Base-by-base conservation (phyloP, 768 basidiomycete genomes). In the Chiua virens region DNA sequence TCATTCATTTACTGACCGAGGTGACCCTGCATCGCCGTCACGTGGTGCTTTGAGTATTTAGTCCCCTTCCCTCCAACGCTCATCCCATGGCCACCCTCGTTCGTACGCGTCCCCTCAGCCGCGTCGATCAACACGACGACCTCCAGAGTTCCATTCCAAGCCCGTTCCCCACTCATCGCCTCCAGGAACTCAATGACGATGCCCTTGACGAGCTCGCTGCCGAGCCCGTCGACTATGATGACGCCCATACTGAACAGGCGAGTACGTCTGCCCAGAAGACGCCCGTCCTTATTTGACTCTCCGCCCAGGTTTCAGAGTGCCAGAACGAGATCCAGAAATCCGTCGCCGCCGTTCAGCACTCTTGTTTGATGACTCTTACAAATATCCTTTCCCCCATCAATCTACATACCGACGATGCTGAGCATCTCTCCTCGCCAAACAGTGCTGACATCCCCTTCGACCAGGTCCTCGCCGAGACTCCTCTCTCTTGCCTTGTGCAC, bases 291-390 rank as follows among this genome's bases (percentile, higher is more conserved):
- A 5, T 7, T 32, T 60, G 27, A 52, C 8, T 21, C n/a, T 22
- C 39, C 23, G 23, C 18, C 5, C 43, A 58, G 50, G 50, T 49
- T 25, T 27, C 44, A n/a, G 49, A 49, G 45, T 32, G 56, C 35
- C 62, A 86, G 81, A 76, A 75, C 54, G 82, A 87, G 56, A 71
- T 89, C 32, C 72, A 85, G 58, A 81, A 86, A 9, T 90, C 88
- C n/a, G 84, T 92, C 56, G 73, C 77, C 14, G 77, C 79, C 49
- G 87, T 92, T 28, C 85, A 89, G 59, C 79, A 76, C 52, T 87
- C 87, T 17, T 90, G 87, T 64, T 61, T 92, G 22, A 83, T 83
- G 74, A 87, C 86, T 3, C 73, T 92, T 42, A 81, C 83, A 58
- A 84, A 81, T 65, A 74, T 91, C 20, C 79, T 90, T 20, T 81